Conservation (phyloP, 1,284 basidiomycete genomes). For the Entoloma clypeatum region DNA sequence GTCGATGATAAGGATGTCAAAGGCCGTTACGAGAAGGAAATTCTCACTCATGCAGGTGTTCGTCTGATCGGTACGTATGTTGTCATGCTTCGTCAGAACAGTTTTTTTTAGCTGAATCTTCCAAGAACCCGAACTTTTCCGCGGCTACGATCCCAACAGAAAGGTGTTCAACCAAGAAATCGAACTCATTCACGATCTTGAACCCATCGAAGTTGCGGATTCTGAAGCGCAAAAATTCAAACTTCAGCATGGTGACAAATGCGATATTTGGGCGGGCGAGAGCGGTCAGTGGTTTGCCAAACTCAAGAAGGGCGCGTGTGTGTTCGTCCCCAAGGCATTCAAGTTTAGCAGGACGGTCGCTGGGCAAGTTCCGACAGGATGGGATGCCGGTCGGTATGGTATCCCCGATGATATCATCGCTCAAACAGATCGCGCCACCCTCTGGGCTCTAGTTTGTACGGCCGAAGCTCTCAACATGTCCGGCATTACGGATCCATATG, state of each 20-base stretch:
- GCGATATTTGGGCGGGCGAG: slow-evolving; percentile 89
- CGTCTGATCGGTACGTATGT: slow-evolving; percentile 81
- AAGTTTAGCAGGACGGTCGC: slow-evolving; percentile 93
- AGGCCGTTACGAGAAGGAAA: slow-evolving; percentile 92
- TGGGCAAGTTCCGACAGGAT: slow-evolving; percentile 96
- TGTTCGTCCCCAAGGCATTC: slow-evolving; percentile 94
- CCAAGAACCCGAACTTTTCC: slow-evolving; percentile 94
- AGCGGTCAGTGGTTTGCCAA: slow-evolving; percentile 96
- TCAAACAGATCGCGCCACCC: slow-evolving; percentile 90
- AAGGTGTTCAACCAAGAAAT: slow-evolving; percentile 98
- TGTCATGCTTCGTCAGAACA: slow-evolving; percentile 4
- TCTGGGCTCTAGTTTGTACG: slow-evolving; percentile 95
- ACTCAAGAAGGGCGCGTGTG: slow-evolving; percentile 96
- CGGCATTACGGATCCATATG: slow-evolving; percentile 96
- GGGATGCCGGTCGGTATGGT: slow-evolving; percentile 94
- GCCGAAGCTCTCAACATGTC: slow-evolving; percentile 97
- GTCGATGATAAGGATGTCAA: slow-evolving; percentile 98
- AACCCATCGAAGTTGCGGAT: slow-evolving; percentile 90
- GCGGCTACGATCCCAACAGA: slow-evolving; percentile 95
- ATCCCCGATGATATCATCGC: slow-evolving; percentile 97
- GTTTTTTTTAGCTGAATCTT: slow-evolving; percentile 16
- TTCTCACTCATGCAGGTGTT: slow-evolving; percentile 90
- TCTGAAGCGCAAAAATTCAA: slow-evolving; percentile 95
- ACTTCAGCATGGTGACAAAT: slow-evolving; percentile 94
- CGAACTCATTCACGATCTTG: slow-evolving; percentile 94